Base-by-base conservation (phyloP, 768 basidiomycete genomes). In the Phaeolepiota aurea region DNA sequence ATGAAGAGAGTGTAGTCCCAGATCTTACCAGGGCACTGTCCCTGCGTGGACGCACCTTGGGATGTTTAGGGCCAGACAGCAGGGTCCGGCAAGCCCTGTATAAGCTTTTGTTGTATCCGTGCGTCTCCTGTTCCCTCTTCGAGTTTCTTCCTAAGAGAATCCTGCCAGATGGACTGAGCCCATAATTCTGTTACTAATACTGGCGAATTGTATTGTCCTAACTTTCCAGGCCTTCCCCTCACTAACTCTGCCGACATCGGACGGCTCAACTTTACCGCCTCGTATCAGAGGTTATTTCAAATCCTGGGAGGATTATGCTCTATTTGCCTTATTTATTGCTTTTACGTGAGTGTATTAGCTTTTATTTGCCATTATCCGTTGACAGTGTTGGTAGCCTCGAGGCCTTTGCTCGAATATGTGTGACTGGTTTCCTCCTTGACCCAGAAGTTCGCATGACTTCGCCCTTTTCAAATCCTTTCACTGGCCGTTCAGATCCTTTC, bases 391-490 rank as follows among this genome's bases (percentile, higher is more conserved):
- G 16, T 47, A 90, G 87, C 3, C 46, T 93, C 37, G 94, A 98
- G 65, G 79, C 83, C 33, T 69, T 86, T 48, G 88, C 88, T 32
- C 82, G 93, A 18, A 92, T 93, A 54, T 77, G 88, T 52, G 84
- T 91, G 20, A 87, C 85, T 18, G 94, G 94, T 16, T 75, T 98
- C 46, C 56, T 97, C 13, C 71, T 96, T 36, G 91, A 93, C 56
- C 89, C 88, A 11, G 83, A 87, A 46, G 61, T 84, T 4, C 70
- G 73, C 31, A 59, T 74, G 40, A 70, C 69, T 37, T 52, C 71
- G 20, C 50, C 76, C 3, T 76, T 78, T 51, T 58, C 64, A 23
- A 56, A 67, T 2, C 56, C 62, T 5, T 57, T 66, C 19, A 56
- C 57, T 32, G 33, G 48, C 40, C 55, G 50, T 43, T 54, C 57